Evolutionary conservation across 306 rosid species (phyloP).

Genomic region (Prunus mira): DNA sequence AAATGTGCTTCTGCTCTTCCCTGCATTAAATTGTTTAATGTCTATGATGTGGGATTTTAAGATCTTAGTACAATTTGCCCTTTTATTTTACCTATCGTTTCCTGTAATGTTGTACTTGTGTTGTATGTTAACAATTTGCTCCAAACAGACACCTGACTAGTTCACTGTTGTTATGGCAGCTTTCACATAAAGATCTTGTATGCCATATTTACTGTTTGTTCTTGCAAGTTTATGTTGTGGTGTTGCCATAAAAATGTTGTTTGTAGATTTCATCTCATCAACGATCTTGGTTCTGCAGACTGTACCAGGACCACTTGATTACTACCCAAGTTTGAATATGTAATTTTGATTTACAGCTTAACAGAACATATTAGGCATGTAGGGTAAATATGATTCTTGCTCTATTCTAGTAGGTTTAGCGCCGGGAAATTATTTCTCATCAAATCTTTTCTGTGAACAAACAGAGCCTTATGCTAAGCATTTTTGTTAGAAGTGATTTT

Average conservation of each 20-base stretch:
- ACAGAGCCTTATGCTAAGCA: too few relatives aligned
- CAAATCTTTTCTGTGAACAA: too few relatives aligned
- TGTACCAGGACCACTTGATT: neutral
- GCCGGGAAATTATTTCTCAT: too few relatives aligned
- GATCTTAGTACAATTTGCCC: neutral
- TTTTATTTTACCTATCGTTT: neutral
- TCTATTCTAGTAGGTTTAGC: too few relatives aligned
- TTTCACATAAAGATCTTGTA: neutral
- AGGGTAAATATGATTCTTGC: too few relatives aligned
- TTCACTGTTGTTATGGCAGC: neutral
- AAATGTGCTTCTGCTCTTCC: neutral
- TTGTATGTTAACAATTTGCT: neutral
- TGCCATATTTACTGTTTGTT: neutral
- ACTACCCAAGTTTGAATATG: neutral
- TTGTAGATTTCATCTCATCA: too few relatives aligned
- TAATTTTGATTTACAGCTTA: too few relatives aligned
- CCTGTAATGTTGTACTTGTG: neutral
- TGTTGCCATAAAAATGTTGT: neutral
- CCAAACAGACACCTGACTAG: neutral
- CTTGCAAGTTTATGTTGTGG: neutral
- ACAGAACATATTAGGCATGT: too few relatives aligned
- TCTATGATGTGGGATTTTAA: neutral
- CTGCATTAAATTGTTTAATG: neutral
- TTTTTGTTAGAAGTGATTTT: too few relatives aligned
- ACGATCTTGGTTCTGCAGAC: neutral